A percentile compares a stretch with the other conserved stretches of the same genome.
Conservation (phyloP, 192 early-diverging fungal species). For the Rhizophlyctis rosea region DNA sequence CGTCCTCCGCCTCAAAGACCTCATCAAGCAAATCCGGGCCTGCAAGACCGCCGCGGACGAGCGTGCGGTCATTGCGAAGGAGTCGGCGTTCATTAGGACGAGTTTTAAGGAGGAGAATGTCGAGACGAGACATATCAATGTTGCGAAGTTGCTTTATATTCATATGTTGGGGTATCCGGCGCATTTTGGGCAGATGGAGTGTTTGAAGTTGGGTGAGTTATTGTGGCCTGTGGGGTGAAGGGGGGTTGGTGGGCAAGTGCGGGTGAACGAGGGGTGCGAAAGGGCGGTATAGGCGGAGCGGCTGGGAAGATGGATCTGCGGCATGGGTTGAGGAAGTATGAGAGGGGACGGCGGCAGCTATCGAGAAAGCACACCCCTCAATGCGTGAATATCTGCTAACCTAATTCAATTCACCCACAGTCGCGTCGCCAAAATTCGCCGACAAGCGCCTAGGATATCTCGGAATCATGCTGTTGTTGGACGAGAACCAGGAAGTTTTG, state of each 20-base stretch:
- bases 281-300: too few species aligned
- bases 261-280: too few species aligned
- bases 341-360: background rate
- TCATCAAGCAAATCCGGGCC: constrained; percentile 95
- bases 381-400: background rate
- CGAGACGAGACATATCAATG: constrained; percentile 87
- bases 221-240: too few species aligned
- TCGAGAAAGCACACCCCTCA: background rate
- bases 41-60: constrained; percentile 99
- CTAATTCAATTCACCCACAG: constrained; percentile 31
- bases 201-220: constrained; percentile 78
- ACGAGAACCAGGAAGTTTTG: constrained; percentile 96
- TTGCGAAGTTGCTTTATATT: constrained; percentile 97
- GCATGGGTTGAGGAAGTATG: background rate
- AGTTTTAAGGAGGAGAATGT: constrained; percentile 95
- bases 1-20: constrained; percentile 65
- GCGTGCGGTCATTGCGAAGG: constrained; percentile 93
- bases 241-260: background rate
- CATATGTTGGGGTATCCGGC: constrained; percentile 98
- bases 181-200: constrained; percentile 99
- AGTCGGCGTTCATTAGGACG: constrained; percentile 93
- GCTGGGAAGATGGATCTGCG: too few species aligned
- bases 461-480: constrained; percentile 94
- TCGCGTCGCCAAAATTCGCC: constrained; percentile 86
- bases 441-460: constrained; percentile 99